A percentile compares a stretch with the other conserved stretches of the same genome.
Conservation (phyloP, 169 alveolate genomes). For the Cryptosporidium andersoni region DNA sequence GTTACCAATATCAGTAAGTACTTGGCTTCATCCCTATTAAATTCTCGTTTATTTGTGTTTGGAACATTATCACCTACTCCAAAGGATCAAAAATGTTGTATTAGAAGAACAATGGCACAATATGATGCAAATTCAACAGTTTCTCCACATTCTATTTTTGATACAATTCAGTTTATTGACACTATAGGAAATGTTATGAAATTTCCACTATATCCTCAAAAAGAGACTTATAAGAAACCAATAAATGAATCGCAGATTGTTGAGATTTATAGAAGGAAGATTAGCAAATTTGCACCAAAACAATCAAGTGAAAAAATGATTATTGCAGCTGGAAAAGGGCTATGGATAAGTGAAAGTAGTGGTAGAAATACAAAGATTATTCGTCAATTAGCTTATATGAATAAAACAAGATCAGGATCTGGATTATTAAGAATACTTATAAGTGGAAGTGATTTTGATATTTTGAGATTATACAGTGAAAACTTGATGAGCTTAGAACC, state of each 20-base stretch:
- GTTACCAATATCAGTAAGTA: constrained; percentile 56
- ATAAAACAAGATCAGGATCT: constrained; percentile 52
- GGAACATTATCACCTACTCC: constrained; percentile 45
- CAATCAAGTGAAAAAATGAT: constrained; percentile 1
- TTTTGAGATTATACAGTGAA: constrained; percentile 41
- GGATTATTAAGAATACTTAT: constrained; percentile 51
- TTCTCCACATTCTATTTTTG: constrained; percentile 61
- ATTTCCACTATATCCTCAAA: constrained; percentile 66
- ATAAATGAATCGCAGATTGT: constrained; percentile 33
- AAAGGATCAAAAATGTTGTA: constrained; percentile 53
- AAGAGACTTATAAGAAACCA: constrained; percentile 46
- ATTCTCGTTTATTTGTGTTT: constrained; percentile 24
- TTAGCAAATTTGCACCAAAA: not conserved
- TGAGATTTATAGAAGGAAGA: constrained; percentile 37
- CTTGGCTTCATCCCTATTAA: constrained; percentile 32
- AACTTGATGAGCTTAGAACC: constrained; percentile 26
- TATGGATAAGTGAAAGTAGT: constrained; percentile 63
- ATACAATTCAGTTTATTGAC: constrained; percentile 49
- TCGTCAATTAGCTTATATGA: constrained; percentile 31
- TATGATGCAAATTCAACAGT: constrained; percentile 51
- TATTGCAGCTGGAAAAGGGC: constrained; percentile 47
- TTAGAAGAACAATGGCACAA: constrained; percentile 36
- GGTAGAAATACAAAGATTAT: constrained; percentile 66
- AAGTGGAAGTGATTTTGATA: constrained; percentile 60
- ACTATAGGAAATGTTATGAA: constrained; percentile 58